phyloP scores from a whole-genome alignment of 2,329 filamentous ascomycete genomes.

The Colletotrichum lentis region DNA sequence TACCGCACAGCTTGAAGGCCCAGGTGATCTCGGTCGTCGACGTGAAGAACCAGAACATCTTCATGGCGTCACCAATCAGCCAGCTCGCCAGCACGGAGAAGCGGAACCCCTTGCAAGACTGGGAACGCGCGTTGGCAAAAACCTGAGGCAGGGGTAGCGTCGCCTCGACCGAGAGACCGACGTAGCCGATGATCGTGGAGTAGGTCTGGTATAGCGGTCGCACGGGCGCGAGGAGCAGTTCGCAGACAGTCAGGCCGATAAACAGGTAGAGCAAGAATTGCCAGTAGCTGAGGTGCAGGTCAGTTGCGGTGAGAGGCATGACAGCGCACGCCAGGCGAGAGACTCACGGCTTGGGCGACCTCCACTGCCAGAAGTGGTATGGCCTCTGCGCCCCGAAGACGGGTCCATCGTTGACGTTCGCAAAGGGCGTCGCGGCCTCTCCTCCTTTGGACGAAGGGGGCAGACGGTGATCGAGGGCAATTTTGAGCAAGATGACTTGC shows the following conservation, averaged over 20 bases:
- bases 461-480: slow-evolving; percentile 74
- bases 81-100: slow-evolving; percentile 79
- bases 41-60: slow-evolving; percentile 87
- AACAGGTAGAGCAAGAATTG: slow-evolving; percentile 76
- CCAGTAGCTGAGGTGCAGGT: slow-evolving; percentile 69
- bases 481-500: slow-evolving; percentile 70
- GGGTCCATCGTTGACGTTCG: slow-evolving; percentile 54
- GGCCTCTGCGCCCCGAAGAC: slow-evolving; percentile 62
- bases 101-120: slow-evolving; percentile 80
- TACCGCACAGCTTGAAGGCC: slow-evolving; percentile 83
- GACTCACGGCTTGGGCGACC: slow-evolving; percentile 70
- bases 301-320: not conserved
- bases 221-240: slow-evolving; percentile 71
- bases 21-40: slow-evolving; percentile 73
- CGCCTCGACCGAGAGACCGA: slow-evolving; percentile 82
- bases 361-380: slow-evolving; percentile 86
- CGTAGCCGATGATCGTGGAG: slow-evolving; percentile 72
- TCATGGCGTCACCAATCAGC: slow-evolving; percentile 83
- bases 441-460: slow-evolving; percentile 66
- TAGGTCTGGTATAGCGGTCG: slow-evolving; percentile 69
- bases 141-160: slow-evolving; percentile 85
- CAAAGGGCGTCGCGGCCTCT: slow-evolving; percentile 69
- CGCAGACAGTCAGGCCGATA: slow-evolving; percentile 65
- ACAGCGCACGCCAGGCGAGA: not conserved
- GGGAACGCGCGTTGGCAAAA: slow-evolving; percentile 70